Percentiles rank a stretch among this genome's conserved stretches.
phyloP scores from a whole-genome alignment of 1,284 basidiomycete species.

The Naganishia liquefaciens region DNA sequence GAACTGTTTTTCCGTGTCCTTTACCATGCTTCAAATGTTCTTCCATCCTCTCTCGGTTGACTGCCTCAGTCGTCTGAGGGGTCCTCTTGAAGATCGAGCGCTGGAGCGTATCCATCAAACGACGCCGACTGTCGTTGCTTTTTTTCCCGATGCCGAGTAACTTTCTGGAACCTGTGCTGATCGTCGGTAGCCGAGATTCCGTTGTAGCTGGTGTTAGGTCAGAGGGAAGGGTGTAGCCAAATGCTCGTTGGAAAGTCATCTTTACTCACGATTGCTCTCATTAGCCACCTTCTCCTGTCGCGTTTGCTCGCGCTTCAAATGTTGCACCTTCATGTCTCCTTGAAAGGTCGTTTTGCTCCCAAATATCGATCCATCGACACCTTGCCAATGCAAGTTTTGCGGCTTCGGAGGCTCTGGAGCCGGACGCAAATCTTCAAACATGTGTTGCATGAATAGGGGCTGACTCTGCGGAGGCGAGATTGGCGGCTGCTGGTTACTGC shows the following conservation, averaged over 20 bases:
- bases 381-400: background rate
- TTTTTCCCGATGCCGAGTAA: conserved; percentile 15
- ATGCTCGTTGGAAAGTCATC: background rate
- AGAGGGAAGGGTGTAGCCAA: background rate
- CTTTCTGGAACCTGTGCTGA: background rate
- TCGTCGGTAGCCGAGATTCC: background rate
- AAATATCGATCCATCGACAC: too few relatives aligned
- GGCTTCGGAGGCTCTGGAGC: conserved; percentile 2
- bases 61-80: background rate
- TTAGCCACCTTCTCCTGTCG: background rate
- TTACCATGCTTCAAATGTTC: background rate
- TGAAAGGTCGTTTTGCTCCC: background rate
- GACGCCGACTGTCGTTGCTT: background rate
- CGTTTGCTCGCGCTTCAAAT: too few relatives aligned
- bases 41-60: background rate
- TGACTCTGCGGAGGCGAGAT: conserved; percentile 1
- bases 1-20: background rate
- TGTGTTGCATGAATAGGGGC: background rate
- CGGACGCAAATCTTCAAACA: conserved; percentile 7
- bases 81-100: background rate
- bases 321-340: background rate
- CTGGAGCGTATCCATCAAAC: background rate
- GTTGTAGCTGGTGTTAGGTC: background rate
- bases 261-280: too few relatives aligned
- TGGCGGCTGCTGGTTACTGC: background rate